Percentiles rank a stretch among this genome's conserved stretches.
These are phyloP conservation scores for Fusarium anguioides DNA, from an alignment of 2,329 filamentous ascomycete species.

Conservation along the genomic window DNA sequence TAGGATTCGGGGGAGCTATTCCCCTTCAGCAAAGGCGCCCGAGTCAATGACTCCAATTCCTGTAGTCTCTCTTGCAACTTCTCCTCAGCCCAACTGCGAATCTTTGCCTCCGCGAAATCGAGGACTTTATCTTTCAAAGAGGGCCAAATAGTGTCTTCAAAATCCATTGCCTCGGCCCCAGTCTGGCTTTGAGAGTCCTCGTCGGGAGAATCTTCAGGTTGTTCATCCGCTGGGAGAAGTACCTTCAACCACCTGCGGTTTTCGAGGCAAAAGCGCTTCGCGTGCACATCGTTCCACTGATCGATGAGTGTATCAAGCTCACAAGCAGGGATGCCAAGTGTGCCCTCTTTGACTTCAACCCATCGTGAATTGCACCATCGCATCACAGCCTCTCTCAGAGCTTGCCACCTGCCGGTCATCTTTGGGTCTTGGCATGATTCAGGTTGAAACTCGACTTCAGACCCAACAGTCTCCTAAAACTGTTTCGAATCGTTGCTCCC, in stretches of 20 bases:
- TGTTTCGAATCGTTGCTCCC: background rate
- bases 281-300: background rate
- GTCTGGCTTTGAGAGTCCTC: fast-evolving
- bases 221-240: too few species aligned
- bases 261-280: fast-evolving
- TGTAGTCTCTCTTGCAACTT: background rate
- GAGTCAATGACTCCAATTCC: background rate
- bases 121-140: background rate
- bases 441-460: background rate
- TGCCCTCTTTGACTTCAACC: background rate
- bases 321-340: fast-evolving
- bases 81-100: fast-evolving
- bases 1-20: constrained; percentile 3
- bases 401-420: fast-evolving
- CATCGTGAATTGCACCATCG: background rate
- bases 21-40: background rate
- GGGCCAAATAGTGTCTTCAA: background rate
- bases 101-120: background rate
- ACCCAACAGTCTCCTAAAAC: background rate
- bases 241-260: background rate
- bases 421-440: too few species aligned
- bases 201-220: fast-evolving
- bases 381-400: fast-evolving
- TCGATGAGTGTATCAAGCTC: background rate
- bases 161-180: background rate